phyloP scores from a whole-genome alignment of 106 monocot species.

The Allium sativum region DNA sequence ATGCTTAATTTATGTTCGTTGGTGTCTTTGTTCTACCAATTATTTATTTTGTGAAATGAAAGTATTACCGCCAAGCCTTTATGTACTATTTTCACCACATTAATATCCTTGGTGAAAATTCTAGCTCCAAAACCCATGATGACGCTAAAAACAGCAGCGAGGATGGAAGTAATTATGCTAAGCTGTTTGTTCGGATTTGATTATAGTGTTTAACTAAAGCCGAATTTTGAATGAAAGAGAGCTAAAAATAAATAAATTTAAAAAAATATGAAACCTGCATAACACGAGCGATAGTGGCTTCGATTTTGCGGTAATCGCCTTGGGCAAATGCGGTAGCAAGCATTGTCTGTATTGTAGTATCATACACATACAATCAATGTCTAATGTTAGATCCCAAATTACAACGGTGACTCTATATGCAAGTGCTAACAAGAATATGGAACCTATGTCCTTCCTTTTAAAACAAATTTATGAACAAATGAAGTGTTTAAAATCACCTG shows the following conservation, averaged over 20 bases:
- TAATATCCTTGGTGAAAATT: conserved; percentile 54
- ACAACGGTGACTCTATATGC: too few species aligned
- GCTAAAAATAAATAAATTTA: neutral
- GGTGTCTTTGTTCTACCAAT: neutral
- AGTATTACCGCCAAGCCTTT: conserved; percentile 47
- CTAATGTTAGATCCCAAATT: too few species aligned
- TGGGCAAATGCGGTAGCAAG: conserved; percentile 76
- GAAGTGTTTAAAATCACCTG: conserved; percentile 35
- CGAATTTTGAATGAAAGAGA: neutral
- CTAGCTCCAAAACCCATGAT: conserved; percentile 52
- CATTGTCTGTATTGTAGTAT: conserved; percentile 38
- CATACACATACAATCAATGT: neutral
- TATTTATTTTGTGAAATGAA: neutral
- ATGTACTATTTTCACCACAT: conserved; percentile 51
- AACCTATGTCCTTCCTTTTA: too few species aligned
- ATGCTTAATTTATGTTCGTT: too few species aligned
- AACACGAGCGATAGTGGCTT: conserved; percentile 50
- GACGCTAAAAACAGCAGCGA: conserved; percentile 44
- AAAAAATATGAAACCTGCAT: conserved; percentile 48
- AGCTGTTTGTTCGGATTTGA: conserved; percentile 19
- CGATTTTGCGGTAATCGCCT: conserved; percentile 43
- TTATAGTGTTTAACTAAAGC: too few species aligned
- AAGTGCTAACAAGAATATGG: too few species aligned
- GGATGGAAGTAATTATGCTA: conserved; percentile 58
- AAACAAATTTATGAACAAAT: too few species aligned